Evolutionary conservation across 768 basidiomycete genomes (phyloP), one percentile per base, ranked within the genome.

Genomic region (Amanita molliuscula): DNA sequence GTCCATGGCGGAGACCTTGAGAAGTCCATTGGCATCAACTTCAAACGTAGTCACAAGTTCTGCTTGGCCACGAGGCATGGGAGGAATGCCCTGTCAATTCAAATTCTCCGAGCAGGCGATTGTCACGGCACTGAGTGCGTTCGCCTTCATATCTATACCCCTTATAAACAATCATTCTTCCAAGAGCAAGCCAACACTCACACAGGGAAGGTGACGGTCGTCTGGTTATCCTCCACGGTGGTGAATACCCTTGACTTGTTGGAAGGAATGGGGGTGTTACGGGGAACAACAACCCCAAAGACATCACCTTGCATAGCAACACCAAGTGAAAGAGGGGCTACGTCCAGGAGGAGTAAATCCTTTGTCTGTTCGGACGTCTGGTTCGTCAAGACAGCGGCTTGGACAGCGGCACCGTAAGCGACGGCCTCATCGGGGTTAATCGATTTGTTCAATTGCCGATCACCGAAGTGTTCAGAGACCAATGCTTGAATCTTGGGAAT

Each of bases 261-360:
- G 66, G 95, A 93, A 51, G 96, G 96, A 69, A 99, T 98, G 61
- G 95, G 92, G 57, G 96, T 98, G 79, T 99, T 99, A 61, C 96
- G 88, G 64, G 95, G 95, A 61, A 99, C 93, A 63, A 99, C 96
- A 55, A 97, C 88, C 76, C 96, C 96, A 69, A 99, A 99, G 66
- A 99, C 90, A 66, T 99, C 96, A 64, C 96, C 96, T 70, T 99
- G 96, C 96, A 99, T 99, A 68, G 96, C 96, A 59, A 99, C 96
- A 84, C 95, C 95, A 61, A 99, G 88, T 55, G 94, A 97, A 52
- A 99, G 79, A 57, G 96, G 95, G 56, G 96, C 88, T 56, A 99
- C 95, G 72, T 99, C 96, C 61, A 99, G 92, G 60, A 99, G 82
- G 62, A 99, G 83, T 58, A 99, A 85, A 65, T 98, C 95, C 68